Evolutionary conservation across 495 filamentous ascomycete species (phyloP).

Genomic region (Mycothermus thermophilus): DNA sequence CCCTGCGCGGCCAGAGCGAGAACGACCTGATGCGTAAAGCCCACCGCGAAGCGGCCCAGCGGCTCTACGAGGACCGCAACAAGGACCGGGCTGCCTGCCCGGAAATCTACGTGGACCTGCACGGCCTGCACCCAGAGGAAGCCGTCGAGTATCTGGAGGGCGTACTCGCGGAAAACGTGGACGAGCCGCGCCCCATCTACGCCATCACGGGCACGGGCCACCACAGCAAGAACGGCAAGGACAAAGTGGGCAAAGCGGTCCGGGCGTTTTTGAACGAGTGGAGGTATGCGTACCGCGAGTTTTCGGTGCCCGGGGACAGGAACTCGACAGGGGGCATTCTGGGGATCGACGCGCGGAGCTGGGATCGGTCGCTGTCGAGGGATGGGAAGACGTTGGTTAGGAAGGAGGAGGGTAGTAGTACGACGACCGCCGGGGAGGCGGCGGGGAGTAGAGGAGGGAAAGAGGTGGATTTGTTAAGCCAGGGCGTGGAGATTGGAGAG

Average conservation of each 20-base stretch:
- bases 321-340: conserved; percentile 87
- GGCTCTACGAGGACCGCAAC: conserved; percentile 91
- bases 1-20: conserved; percentile 85
- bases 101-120: conserved; percentile 89
- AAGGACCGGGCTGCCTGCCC: conserved; percentile 44
- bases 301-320: conserved; percentile 83
- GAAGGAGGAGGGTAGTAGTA: conserved; percentile 44
- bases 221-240: conserved; percentile 96
- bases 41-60: conserved; percentile 82
- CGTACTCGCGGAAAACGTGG: conserved; percentile 67
- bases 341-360: conserved; percentile 82
- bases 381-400: conserved; percentile 28
- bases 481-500: conserved; percentile 45
- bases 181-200: conserved; percentile 65
- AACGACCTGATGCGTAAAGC: conserved; percentile 96
- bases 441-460: conserved; percentile 15
- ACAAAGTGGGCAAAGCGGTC: conserved; percentile 93
- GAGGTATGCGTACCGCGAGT: conserved; percentile 92
- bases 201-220: conserved; percentile 95
- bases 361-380: conserved; percentile 53
- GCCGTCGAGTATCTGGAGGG: conserved; percentile 87
- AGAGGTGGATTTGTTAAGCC: conserved; percentile 44
- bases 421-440: not conserved
- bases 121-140: conserved; percentile 94
- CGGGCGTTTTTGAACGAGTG: conserved; percentile 85